Conservation (phyloP, 129 eudicot species). For the Escallonia rubra region DNA sequence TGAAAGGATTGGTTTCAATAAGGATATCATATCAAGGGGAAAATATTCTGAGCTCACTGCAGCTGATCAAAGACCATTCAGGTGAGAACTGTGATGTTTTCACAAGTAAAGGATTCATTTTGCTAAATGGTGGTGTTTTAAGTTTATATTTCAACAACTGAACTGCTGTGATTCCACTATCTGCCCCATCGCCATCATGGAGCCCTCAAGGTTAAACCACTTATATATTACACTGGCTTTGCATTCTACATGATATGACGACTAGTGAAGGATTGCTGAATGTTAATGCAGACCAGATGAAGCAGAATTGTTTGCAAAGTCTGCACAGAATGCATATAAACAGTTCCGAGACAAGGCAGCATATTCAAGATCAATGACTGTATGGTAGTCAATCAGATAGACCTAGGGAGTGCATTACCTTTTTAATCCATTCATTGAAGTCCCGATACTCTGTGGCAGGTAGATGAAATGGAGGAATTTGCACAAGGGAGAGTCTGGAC, state of each 20-base stretch:
- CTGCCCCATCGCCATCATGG: too few species aligned
- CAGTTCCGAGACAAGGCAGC: conserved; percentile 88
- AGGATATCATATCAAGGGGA: conserved; percentile 80
- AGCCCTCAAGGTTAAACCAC: too few species aligned
- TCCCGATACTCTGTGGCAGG: conserved; percentile 35
- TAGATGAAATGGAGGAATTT: conserved; percentile 85
- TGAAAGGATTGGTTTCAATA: conserved; percentile 75
- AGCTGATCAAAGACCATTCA: conserved; percentile 74
- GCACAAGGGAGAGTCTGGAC: conserved; percentile 99
- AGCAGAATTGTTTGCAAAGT: conserved; percentile 72
- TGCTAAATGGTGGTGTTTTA: too few species aligned
- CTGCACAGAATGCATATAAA: conserved; percentile 54
- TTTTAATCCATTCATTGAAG: background rate
- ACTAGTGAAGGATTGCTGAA: background rate
- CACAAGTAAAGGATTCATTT: background rate
- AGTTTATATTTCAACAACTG: too few species aligned
- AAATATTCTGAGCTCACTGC: conserved; percentile 70
- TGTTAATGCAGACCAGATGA: conserved; percentile 63
- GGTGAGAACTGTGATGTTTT: conserved; percentile 31
- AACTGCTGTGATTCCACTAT: too few species aligned
- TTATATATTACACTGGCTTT: background rate
- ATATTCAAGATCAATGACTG: conserved; percentile 83
- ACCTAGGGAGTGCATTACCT: background rate
- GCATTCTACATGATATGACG: background rate
- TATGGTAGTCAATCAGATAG: conserved; percentile 21